A percentile compares a stretch with the other conserved stretches of the same genome.
phyloP scores from a whole-genome alignment of 805 yeast genomes.

The Saturnispora ahearnii region DNA sequence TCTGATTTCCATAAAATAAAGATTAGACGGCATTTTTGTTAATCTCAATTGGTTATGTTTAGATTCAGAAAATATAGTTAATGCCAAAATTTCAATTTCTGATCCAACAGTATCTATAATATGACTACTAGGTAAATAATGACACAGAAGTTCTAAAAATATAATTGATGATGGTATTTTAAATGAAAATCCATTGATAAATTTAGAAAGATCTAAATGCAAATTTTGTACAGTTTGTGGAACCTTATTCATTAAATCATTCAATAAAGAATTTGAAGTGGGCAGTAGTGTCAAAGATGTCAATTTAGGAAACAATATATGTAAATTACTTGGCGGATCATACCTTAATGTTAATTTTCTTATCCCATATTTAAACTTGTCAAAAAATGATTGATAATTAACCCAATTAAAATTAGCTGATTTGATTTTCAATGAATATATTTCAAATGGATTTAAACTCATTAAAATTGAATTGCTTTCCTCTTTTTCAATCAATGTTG shows the following conservation, averaged over 20 bases:
- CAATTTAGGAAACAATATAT: conserved; percentile 1
- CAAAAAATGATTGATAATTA: neutral
- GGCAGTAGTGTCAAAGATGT: neutral
- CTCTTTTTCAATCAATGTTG: neutral
- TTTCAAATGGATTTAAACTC: neutral
- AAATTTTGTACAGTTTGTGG: conserved; percentile 3
- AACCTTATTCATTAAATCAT: neutral
- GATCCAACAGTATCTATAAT: neutral
- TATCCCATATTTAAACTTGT: neutral
- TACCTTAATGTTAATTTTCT: neutral
- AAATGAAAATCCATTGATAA: conserved; percentile 2
- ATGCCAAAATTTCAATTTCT: neutral
- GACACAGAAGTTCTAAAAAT: conserved; percentile 6
- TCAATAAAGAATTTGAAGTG: neutral
- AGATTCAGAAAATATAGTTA: conserved; percentile 4
- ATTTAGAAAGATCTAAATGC: conserved; percentile 6
- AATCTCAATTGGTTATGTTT: neutral
- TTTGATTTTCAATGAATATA: conserved; percentile 1
- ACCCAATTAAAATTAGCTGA: neutral
- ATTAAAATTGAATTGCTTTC: neutral
- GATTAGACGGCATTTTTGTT: neutral
- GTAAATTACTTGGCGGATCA: neutral
- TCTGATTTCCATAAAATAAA: conserved; percentile 7
- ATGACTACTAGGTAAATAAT: conserved; percentile 4
- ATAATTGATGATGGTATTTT: neutral